Conservation (phyloP, 805 yeast genomes). For the Ogataea dorogensis region DNA sequence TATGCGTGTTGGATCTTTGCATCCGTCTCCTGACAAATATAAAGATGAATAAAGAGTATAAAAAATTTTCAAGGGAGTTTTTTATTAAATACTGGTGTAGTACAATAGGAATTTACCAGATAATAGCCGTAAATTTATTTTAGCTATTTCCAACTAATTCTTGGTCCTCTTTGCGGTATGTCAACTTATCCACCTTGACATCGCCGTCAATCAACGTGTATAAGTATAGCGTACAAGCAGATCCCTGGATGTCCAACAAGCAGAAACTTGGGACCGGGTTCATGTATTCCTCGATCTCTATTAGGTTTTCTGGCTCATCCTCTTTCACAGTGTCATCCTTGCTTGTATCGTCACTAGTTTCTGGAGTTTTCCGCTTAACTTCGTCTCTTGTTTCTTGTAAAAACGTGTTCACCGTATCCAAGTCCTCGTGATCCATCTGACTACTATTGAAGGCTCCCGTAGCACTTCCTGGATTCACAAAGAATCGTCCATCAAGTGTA, state of each 20-base stretch:
- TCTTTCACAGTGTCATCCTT: conserved; percentile 11
- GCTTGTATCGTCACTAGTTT: conserved; percentile 16
- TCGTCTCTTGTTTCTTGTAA: conserved; percentile 16
- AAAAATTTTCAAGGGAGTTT: conserved; percentile 12
- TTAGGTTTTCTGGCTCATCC: not conserved
- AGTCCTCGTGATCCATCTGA: conserved; percentile 55
- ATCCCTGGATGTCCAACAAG: conserved; percentile 78
- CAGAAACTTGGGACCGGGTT: conserved; percentile 82
- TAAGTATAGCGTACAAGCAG: conserved; percentile 75
- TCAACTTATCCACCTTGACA: conserved; percentile 87
- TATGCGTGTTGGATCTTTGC: conserved; percentile 25
- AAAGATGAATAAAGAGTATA: conserved; percentile 8
- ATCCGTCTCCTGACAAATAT: conserved; percentile 16
- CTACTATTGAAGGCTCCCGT: conserved; percentile 84
- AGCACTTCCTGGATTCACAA: conserved; percentile 95
- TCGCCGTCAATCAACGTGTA: conserved; percentile 80
- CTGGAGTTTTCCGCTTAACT: conserved; percentile 1
- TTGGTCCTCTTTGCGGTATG: conserved; percentile 49
- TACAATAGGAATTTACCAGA: conserved; percentile 3
- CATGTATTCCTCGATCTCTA: conserved; percentile 28
- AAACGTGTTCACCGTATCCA: conserved; percentile 37
- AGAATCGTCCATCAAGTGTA: conserved; percentile 86
- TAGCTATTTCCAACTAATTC: not conserved
- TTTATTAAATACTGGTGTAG: conserved; percentile 5
- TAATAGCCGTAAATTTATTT: conserved; percentile 1